Base-by-base conservation (phyloP, 2,329 filamentous ascomycete genomes). In the Cladosporium sphaerospermum region DNA sequence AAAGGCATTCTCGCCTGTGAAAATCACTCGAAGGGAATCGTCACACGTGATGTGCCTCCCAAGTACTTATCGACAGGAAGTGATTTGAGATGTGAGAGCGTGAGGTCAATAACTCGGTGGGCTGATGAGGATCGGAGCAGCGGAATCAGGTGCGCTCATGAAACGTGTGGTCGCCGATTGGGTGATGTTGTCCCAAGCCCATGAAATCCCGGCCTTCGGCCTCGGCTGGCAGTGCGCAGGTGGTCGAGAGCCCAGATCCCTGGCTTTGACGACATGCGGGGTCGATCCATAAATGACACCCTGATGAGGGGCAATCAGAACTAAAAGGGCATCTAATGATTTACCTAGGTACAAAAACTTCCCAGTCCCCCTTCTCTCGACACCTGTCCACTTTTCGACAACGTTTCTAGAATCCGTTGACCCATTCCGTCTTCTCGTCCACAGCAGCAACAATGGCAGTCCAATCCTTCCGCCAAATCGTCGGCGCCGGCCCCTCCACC, bases 401-500 rank as follows among this genome's bases (percentile, higher is more conserved):
- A n/a, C 36, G n/a, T 39, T 11, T 39, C 36, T 14, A 10, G 6
- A 39, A 9, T 14, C 9, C 9, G 2, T 2, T 2, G 2, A 14
- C 1, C 7, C 16, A n/a, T 16, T 18, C 36, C n/a, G 3, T 14
- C n/a, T 14, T 14, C 36, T 16, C n/a, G 23, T 28, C 23, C 23
- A 28, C 23, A 28, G 23, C 34, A 36, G n/a, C 36, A 52, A 54
- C 31, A 45, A 58, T 55, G 44, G 56, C 59, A 47, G 60, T 58
- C 19, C 54, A 58, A 57, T 73, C 73, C 41, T 78, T 81, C 70
- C 78, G 80, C 54, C 54, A 69, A 13, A 68, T 82, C 54, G 62
- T 85, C 52, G 83, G 83, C 54, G 69, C 77, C 10, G 64, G 72
- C 9, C 75, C 76, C 19, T 81, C 79, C 11, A 79, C 77, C 0